phyloP scores from a whole-genome alignment of 2,329 filamentous ascomycete species.

The Aspergillus ruber region DNA sequence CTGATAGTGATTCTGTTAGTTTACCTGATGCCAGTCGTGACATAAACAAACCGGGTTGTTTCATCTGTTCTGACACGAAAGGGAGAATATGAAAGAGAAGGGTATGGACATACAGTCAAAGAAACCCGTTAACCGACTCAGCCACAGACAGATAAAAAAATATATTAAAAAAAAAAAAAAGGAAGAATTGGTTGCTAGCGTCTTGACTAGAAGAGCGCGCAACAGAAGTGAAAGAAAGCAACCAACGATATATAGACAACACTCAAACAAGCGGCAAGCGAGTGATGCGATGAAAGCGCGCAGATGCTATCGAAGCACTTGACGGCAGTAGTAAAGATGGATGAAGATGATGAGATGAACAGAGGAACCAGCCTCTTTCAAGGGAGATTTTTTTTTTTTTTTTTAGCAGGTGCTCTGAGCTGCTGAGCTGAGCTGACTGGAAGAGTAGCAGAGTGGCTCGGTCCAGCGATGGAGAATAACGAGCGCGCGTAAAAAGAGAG shows the following conservation, averaged over 20 bases:
- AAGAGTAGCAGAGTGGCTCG: too few species aligned
- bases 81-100: constrained; percentile 2
- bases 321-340: too few species aligned
- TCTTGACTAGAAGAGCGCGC: constrained; percentile 1
- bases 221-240: neutral
- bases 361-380: constrained; percentile 33
- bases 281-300: constrained; percentile 8
- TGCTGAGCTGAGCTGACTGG: too few species aligned
- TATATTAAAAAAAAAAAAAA: too few species aligned
- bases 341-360: neutral
- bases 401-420: too few species aligned
- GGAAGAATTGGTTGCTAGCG: constrained; percentile 1
- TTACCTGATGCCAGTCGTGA: neutral
- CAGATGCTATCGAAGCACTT: constrained; percentile 16
- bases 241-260: constrained; percentile 1
- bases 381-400: constrained; percentile 2
- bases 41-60: neutral
- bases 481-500: constrained; percentile 13
- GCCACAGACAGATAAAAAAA: constrained; percentile 7
- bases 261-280: constrained; percentile 2
- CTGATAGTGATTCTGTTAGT: constrained; percentile 2
- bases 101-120: constrained; percentile 9
- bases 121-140: constrained; percentile 8
- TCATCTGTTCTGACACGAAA: neutral
- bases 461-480: constrained; percentile 1